phyloP scores from a whole-genome alignment of 805 yeast species.

The Zygoascus biomembranicola region DNA sequence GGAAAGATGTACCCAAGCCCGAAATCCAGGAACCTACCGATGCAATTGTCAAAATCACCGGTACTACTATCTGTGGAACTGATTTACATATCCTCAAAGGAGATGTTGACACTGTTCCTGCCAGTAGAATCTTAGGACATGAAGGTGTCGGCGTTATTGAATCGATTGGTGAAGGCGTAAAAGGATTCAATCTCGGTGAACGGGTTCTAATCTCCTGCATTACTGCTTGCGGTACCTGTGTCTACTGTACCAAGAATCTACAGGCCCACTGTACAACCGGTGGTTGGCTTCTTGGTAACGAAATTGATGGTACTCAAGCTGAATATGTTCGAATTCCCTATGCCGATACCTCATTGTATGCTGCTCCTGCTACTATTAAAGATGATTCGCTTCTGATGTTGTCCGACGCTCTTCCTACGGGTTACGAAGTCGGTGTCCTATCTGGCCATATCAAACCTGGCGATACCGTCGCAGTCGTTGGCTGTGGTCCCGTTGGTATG shows the following conservation, averaged over 20 bases:
- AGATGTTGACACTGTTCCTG: constrained; percentile 70
- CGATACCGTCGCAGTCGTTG: constrained; percentile 38
- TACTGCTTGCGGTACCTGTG: constrained; percentile 52
- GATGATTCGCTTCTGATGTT: constrained; percentile 84
- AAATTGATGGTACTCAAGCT: constrained; percentile 62
- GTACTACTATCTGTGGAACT: constrained; percentile 83
- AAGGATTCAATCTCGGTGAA: constrained; percentile 77
- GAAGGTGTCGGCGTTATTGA: constrained; percentile 97
- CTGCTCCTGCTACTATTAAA: constrained; percentile 66
- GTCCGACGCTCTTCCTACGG: constrained; percentile 68
- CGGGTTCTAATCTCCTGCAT: constrained; percentile 73
- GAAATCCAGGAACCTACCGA: constrained; percentile 49
- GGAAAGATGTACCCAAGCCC: constrained; percentile 55
- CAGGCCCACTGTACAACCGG: constrained; percentile 84
- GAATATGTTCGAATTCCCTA: constrained; percentile 78
- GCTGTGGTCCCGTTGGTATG: constrained; percentile 53
- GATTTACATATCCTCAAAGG: constrained; percentile 67
- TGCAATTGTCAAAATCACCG: constrained; percentile 65
- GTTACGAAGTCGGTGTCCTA: constrained; percentile 67
- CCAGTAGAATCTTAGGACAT: constrained; percentile 85
- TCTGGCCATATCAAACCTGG: constrained; percentile 62
- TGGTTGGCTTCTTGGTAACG: constrained; percentile 47
- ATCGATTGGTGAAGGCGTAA: constrained; percentile 85
- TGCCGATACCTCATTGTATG: constrained; percentile 67
- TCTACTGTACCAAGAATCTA: constrained; percentile 60